Conservation (phyloP, 73 alveolate genomes). For the Paramecium primaurelia region DNA sequence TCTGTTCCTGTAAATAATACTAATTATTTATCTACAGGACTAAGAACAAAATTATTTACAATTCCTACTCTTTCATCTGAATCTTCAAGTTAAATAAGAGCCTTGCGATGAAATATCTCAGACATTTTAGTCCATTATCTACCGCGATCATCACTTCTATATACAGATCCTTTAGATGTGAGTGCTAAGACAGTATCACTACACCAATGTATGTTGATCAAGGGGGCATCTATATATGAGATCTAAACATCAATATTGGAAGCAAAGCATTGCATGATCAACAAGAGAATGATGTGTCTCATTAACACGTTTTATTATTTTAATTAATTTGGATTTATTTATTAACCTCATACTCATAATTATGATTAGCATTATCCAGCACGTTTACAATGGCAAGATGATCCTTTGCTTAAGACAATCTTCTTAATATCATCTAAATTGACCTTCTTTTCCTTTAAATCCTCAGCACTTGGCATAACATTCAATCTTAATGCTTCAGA, state of each 20-base stretch:
- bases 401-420: too few species aligned
- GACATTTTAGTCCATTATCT: constrained; percentile 71
- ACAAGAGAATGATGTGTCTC: background rate
- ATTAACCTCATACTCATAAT: background rate
- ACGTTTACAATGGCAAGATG: too few species aligned
- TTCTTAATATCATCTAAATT: too few species aligned
- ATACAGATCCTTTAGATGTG: constrained; percentile 71
- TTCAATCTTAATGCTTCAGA: too few species aligned
- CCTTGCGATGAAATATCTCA: constrained; percentile 50
- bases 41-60: constrained; percentile 60
- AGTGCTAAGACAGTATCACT: constrained; percentile 74
- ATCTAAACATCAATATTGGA: constrained; percentile 10
- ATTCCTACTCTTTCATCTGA: constrained; percentile 63
- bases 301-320: constrained; percentile 39
- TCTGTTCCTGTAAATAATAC: constrained; percentile 75
- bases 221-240: constrained; percentile 60
- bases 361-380: too few species aligned
- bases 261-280: background rate
- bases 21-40: constrained; percentile 72
- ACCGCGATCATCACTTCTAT: constrained; percentile 84
- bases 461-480: too few species aligned
- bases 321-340: background rate
- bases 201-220: constrained; percentile 78
- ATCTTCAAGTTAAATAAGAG: constrained; percentile 48
- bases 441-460: too few species aligned